Percentiles rank a stretch among this genome's conserved stretches.
Evolutionary conservation across 2,329 filamentous ascomycete genomes (phyloP).

Genomic region (Hypoxylon rubiginosum): DNA sequence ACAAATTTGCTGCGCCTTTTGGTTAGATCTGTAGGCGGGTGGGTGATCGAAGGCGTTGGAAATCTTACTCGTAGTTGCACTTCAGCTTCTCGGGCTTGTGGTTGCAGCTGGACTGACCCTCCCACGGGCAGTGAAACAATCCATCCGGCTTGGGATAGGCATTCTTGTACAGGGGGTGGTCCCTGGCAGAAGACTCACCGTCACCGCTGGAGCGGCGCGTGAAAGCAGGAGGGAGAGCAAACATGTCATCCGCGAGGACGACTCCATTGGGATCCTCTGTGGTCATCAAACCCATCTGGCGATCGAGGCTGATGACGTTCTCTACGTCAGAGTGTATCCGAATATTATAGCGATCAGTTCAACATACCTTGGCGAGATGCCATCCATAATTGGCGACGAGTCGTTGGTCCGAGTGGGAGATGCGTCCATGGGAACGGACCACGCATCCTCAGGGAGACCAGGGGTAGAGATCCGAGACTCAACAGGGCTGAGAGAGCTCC

Average conservation of each 20-base stretch:
- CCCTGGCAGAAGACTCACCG: slow-evolving; percentile 68
- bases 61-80: slow-evolving; percentile 96
- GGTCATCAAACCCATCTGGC: slow-evolving; percentile 56
- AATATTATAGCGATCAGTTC: slow-evolving; percentile 35
- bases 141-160: slow-evolving; percentile 76
- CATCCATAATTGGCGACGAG: slow-evolving; percentile 64
- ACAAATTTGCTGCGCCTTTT: slow-evolving; percentile 83
- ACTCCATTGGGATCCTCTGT: slow-evolving; percentile 56
- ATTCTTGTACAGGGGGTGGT: slow-evolving; percentile 79
- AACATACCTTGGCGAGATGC: slow-evolving; percentile 68
- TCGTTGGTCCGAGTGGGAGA: slow-evolving; percentile 62
- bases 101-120: slow-evolving; percentile 78
- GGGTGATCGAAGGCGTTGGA: not conserved
- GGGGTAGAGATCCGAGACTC: slow-evolving; percentile 67
- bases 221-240: slow-evolving; percentile 58
- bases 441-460: slow-evolving; percentile 63
- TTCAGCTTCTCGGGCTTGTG: slow-evolving; percentile 97
- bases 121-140: slow-evolving; percentile 93
- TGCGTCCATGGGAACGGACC: slow-evolving; percentile 57
- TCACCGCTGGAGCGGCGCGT: slow-evolving; percentile 65
- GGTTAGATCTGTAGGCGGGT: slow-evolving; percentile 34
- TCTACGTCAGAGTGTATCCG: slow-evolving; percentile 51
- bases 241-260: slow-evolving; percentile 55
- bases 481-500: slow-evolving; percentile 64
- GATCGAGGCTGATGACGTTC: slow-evolving; percentile 54